Conservation (phyloP, 345 rosid species). For the Mallotus nudiflorus region DNA sequence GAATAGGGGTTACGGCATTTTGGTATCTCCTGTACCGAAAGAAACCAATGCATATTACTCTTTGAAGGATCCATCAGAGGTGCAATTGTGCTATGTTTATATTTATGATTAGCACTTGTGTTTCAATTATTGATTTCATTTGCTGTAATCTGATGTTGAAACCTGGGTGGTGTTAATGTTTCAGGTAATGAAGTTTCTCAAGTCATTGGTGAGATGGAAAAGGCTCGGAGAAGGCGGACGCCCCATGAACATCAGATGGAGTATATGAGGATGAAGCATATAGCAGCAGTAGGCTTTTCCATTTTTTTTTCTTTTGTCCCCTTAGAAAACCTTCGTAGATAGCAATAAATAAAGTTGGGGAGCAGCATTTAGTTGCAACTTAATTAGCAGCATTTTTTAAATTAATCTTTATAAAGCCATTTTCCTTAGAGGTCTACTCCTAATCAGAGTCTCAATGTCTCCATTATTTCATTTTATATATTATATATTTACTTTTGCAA, state of each 20-base stretch:
- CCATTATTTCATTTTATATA: background rate
- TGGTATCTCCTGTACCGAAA: conserved; percentile 80
- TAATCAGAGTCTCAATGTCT: background rate
- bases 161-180: background rate
- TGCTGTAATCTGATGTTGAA: background rate
- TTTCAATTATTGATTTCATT: background rate
- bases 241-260: conserved; percentile 6
- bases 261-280: conserved; percentile 7
- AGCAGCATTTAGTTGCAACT: background rate
- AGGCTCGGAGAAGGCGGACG: conserved; percentile 18
- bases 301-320: too few relatives aligned
- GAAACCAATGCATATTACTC: conserved; percentile 78
- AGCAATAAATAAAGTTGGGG: background rate
- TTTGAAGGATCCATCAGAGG: conserved; percentile 80
- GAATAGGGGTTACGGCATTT: conserved; percentile 71
- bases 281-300: background rate
- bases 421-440: background rate
- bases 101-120: background rate
- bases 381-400: too few relatives aligned
- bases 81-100: conserved; percentile 17
- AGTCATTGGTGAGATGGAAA: conserved; percentile 66
- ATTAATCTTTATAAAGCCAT: conserved; percentile 5
- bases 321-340: background rate
- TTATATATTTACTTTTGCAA: too few relatives aligned
- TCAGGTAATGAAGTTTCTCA: conserved; percentile 87